phyloP scores from a whole-genome alignment of 1,139 yeast genomes.

The Sugiyamaella paludigena region DNA sequence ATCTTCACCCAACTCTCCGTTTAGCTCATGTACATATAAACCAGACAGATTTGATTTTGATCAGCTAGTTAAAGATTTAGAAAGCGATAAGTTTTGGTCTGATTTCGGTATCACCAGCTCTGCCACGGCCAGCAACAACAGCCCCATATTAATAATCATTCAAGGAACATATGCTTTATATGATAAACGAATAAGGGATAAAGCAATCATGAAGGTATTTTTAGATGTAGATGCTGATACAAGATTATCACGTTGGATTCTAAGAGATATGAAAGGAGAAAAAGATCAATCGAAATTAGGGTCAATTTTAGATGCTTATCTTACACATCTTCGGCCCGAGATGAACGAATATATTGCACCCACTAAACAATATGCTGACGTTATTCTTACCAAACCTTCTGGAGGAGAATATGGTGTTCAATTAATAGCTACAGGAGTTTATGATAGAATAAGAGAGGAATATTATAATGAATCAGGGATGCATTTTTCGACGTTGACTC shows the following conservation, averaged over 20 bases:
- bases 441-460: conserved; percentile 40
- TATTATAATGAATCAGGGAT: conserved; percentile 11
- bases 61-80: conserved; percentile 1
- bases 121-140: neutral
- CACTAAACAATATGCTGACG: conserved; percentile 77
- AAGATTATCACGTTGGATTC: conserved; percentile 69
- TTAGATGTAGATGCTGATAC: conserved; percentile 88
- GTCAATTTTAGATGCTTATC: conserved; percentile 55
- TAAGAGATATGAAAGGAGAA: conserved; percentile 31
- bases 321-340: conserved; percentile 69
- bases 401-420: conserved; percentile 53
- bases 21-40: no score
- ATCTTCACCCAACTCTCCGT: no score
- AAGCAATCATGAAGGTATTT: conserved; percentile 67
- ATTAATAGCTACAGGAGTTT: conserved; percentile 74
- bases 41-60: conserved; percentile 44
- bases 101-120: neutral
- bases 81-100: conserved; percentile 3
- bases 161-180: conserved; percentile 75
- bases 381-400: conserved; percentile 56
- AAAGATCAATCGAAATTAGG: conserved; percentile 42
- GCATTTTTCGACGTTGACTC: conserved; percentile 1
- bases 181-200: conserved; percentile 54
- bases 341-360: conserved; percentile 71
- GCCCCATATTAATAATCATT: neutral